Evolutionary conservation across 345 rosid species (phyloP).

Genomic region (sweet orange (Citrus sinensis)): DNA sequence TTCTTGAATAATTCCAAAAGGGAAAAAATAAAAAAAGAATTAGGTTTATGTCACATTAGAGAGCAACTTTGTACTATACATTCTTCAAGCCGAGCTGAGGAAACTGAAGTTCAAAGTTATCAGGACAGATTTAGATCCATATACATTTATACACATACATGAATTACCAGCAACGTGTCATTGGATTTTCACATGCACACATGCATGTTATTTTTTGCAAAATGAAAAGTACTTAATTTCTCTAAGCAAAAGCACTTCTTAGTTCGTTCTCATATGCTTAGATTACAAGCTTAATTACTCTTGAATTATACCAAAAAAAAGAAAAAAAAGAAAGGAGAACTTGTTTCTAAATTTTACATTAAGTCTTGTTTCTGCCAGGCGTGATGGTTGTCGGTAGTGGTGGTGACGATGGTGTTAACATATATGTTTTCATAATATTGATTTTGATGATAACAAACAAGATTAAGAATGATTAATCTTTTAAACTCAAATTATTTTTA

Average conservation of each 20-base stretch:
- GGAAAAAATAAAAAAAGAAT: too few relatives aligned
- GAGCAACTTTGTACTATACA: neutral
- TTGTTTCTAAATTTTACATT: neutral
- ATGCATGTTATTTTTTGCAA: slow-evolving; percentile 7
- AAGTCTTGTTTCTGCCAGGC: too few relatives aligned
- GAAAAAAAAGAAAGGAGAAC: too few relatives aligned
- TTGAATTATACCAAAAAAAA: too few relatives aligned
- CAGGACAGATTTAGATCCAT: slow-evolving; percentile 14
- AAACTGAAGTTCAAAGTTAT: slow-evolving; percentile 20
- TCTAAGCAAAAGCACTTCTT: neutral
- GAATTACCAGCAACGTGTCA: neutral
- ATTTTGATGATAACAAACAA: too few relatives aligned
- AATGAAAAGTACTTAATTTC: neutral
- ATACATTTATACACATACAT: neutral
- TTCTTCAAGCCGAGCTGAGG: neutral
- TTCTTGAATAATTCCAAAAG: neutral
- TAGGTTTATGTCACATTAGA: neutral
- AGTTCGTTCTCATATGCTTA: neutral
- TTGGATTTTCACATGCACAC: slow-evolving; percentile 25
- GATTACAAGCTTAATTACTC: too few relatives aligned
- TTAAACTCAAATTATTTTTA: too few relatives aligned
- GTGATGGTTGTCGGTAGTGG: too few relatives aligned
- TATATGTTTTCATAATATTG: too few relatives aligned
- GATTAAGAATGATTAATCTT: too few relatives aligned
- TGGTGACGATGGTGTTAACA: too few relatives aligned